A percentile compares a stretch with the other conserved stretches of the same genome.
These are phyloP conservation scores for Darksidea phi DNA, from an alignment of 495 filamentous ascomycete genomes.

Conservation along the genomic window DNA sequence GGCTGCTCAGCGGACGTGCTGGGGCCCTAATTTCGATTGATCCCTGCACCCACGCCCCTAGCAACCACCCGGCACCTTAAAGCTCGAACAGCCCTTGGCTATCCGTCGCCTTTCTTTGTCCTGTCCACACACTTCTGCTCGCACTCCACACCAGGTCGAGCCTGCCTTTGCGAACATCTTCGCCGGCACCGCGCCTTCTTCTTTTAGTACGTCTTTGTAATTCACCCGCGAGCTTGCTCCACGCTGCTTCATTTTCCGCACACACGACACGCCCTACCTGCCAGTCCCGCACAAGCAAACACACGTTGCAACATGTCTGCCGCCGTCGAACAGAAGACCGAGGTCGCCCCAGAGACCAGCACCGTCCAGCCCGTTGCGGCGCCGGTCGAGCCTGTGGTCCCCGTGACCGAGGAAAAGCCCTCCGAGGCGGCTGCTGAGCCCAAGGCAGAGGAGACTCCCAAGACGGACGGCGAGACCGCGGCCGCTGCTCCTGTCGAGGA, in stretches of 20 bases:
- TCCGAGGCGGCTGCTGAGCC: slow-evolving; percentile 40
- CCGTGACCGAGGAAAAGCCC: slow-evolving; percentile 50
- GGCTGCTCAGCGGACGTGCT: slow-evolving; percentile 5
- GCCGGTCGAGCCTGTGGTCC: slow-evolving; percentile 41
- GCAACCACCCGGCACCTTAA: slow-evolving; percentile 18
- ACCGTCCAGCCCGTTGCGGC: slow-evolving; percentile 42
- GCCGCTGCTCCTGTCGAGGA: slow-evolving; percentile 46
- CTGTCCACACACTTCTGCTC: slow-evolving; percentile 22
- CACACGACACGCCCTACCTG: neutral
- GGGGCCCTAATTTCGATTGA: neutral
- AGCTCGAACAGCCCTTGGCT: slow-evolving; percentile 9
- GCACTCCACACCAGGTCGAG: slow-evolving; percentile 5
- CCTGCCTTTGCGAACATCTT: slow-evolving; percentile 10
- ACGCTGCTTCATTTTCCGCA: slow-evolving; percentile 5
- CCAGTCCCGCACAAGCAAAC: neutral
- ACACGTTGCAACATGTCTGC: slow-evolving; percentile 20
- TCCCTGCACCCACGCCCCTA: slow-evolving; percentile 12
- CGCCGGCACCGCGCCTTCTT: slow-evolving; percentile 28
- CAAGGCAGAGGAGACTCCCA: slow-evolving; percentile 49
- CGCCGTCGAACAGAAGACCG: slow-evolving; percentile 33
- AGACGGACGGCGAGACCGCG: slow-evolving; percentile 48
- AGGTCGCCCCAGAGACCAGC: slow-evolving; percentile 26
- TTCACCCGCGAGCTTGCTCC: slow-evolving; percentile 17
- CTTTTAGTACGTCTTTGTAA: slow-evolving; percentile 29
- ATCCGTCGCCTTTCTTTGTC: slow-evolving; percentile 11